phyloP scores from a whole-genome alignment of 2,329 filamentous ascomycete genomes.

The Clarireedia paspali region DNA sequence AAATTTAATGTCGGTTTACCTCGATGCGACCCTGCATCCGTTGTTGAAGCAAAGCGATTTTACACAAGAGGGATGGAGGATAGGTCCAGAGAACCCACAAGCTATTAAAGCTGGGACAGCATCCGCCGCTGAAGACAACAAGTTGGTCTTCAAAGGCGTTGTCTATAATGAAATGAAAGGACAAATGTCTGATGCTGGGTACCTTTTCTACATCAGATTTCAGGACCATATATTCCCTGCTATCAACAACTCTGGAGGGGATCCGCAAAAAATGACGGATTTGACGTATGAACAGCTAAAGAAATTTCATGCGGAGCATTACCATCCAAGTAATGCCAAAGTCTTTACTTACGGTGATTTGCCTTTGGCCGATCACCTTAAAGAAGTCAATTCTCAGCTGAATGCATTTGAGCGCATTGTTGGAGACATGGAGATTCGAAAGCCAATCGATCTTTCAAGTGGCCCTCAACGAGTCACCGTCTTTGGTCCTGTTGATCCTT shows the following conservation, averaged over 20 bases:
- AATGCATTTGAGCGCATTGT: constrained; percentile 63
- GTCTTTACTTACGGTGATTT: constrained; percentile 94
- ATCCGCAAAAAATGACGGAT: constrained; percentile 93
- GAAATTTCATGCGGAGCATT: constrained; percentile 84
- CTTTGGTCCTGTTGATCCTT: constrained; percentile 74
- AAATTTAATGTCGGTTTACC: constrained; percentile 92
- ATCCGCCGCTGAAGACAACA: constrained; percentile 47
- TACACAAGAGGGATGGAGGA: constrained; percentile 91
- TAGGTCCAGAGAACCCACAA: constrained; percentile 80
- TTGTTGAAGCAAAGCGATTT: constrained; percentile 88
- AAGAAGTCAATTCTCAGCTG: constrained; percentile 69
- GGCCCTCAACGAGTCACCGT: constrained; percentile 65
- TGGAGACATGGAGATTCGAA: constrained; percentile 65
- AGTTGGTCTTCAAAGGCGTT: constrained; percentile 90
- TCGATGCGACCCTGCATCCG: constrained; percentile 88
- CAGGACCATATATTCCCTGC: constrained; percentile 91
- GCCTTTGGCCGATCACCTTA: constrained; percentile 72
- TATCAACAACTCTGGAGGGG: constrained; percentile 93
- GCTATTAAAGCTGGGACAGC: constrained; percentile 36
- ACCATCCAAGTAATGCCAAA: constrained; percentile 96
- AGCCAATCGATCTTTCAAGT: constrained; percentile 61
- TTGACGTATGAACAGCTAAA: constrained; percentile 85
- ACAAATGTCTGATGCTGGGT: constrained; percentile 95
- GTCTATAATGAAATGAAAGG: constrained; percentile 99
- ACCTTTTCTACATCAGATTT: constrained; percentile 91